These are phyloP conservation scores for Suillus cothurnatus DNA, from an alignment of 768 basidiomycete species.

Conservation along the genomic window DNA sequence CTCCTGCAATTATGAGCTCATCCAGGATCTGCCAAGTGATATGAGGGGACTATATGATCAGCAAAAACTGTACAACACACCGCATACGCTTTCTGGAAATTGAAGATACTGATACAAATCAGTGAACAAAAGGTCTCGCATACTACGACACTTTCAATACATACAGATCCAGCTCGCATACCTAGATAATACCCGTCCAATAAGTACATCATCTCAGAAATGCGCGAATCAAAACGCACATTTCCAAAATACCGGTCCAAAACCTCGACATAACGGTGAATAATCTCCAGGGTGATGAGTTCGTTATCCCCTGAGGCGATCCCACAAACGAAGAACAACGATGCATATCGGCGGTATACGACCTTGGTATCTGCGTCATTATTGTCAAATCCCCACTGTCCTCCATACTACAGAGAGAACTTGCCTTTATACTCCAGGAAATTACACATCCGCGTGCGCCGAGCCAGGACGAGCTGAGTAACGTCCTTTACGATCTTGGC, in stretches of 20 bases:
- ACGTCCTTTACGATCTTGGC: conserved; percentile 95
- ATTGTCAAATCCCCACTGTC: not conserved
- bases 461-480: conserved; percentile 86
- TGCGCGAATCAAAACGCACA: conserved; percentile 26
- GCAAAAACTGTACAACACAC: conserved; percentile 42
- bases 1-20: conserved; percentile 91
- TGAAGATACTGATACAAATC: conserved; percentile 76
- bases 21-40: conserved; percentile 67
- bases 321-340: conserved; percentile 92
- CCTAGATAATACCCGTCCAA: conserved; percentile 42
- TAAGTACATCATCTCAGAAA: not conserved
- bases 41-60: conserved; percentile 15
- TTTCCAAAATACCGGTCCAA: conserved; percentile 63
- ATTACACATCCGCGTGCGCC: conserved; percentile 92
- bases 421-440: conserved; percentile 95
- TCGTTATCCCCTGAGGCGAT: conserved; percentile 88
- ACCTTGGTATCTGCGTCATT: conserved; percentile 68
- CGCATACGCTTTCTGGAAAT: conserved; percentile 95
- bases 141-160: conserved; percentile 23
- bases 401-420: conserved; percentile 34
- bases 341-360: conserved; percentile 94
- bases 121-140: not conserved
- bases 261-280: conserved; percentile 94
- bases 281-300: conserved; percentile 86
- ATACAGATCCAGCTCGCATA: conserved; percentile 92